Conservation (phyloP, 768 basidiomycete genomes). For the Leccinum boreale region DNA sequence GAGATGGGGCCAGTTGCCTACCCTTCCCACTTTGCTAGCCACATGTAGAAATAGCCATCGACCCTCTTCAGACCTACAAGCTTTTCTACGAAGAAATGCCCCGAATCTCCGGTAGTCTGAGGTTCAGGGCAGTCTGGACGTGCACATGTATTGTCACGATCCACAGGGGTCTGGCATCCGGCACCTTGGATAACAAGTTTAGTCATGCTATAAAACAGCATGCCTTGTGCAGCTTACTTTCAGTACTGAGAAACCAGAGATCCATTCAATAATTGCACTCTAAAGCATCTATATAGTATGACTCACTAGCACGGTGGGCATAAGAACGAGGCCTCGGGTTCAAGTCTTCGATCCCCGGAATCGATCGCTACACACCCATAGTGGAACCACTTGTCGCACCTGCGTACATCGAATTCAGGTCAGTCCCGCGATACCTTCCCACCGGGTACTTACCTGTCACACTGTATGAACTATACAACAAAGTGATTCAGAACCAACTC, state of each 20-base stretch:
- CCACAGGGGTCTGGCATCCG: constrained; percentile 7
- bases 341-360: constrained; percentile 36
- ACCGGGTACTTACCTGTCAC: constrained; percentile 29
- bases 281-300: not conserved
- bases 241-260: constrained; percentile 1
- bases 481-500: not conserved
- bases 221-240: constrained; percentile 3
- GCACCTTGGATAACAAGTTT: constrained; percentile 8
- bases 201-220: not conserved
- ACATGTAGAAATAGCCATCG: constrained; percentile 15
- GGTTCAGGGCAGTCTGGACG: constrained; percentile 27
- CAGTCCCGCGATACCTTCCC: not conserved
- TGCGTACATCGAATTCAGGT: constrained; percentile 8
- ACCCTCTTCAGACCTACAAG: constrained; percentile 26
- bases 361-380: constrained; percentile 47
- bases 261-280: not conserved
- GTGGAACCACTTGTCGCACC: constrained; percentile 49
- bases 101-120: constrained; percentile 2
- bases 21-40: constrained; percentile 36
- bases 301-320: constrained; percentile 44
- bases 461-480: constrained; percentile 31
- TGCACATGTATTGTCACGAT: constrained; percentile 14
- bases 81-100: constrained; percentile 24
- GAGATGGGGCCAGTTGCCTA: constrained; percentile 2
- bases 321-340: constrained; percentile 28